phyloP scores from a whole-genome alignment of 208 protist species.

The Angomonas deanei region DNA sequence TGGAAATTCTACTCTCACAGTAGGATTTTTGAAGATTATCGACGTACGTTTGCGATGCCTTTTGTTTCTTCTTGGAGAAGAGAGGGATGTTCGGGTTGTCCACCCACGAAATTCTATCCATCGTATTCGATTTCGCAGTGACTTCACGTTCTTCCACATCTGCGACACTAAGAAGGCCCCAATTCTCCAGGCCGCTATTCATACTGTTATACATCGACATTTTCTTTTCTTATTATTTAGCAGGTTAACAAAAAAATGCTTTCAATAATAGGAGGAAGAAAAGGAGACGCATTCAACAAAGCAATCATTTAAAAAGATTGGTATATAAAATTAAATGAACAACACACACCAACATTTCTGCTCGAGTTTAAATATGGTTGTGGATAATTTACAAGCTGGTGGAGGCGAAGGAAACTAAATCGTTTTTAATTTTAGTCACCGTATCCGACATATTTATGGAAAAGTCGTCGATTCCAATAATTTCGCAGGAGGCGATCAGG shows the following conservation, averaged over 20 bases:
- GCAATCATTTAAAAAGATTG: too few relatives aligned
- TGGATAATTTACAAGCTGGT: conserved; percentile 3
- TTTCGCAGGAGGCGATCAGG: conserved; percentile 31
- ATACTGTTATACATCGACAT: conserved; percentile 1
- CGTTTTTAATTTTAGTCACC: neutral
- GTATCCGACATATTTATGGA: neutral
- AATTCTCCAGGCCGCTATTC: conserved; percentile 30
- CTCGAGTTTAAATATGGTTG: too few relatives aligned
- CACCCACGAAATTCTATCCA: neutral
- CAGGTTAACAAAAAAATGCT: neutral
- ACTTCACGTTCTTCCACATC: conserved; percentile 44
- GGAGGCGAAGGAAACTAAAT: neutral
- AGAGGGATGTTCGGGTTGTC: neutral
- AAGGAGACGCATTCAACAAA: too few relatives aligned
- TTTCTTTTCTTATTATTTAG: neutral
- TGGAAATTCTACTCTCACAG: neutral
- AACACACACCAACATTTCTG: too few relatives aligned
- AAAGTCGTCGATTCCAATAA: conserved; percentile 10
- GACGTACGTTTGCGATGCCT: neutral
- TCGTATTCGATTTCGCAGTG: neutral
- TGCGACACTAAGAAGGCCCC: conserved; percentile 70
- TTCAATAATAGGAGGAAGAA: too few relatives aligned
- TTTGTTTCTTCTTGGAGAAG: neutral
- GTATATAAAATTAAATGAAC: neutral
- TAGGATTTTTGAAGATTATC: neutral